phyloP scores from a whole-genome alignment of 306 rosid genomes.

The Dalbergia cochinchinensis region DNA sequence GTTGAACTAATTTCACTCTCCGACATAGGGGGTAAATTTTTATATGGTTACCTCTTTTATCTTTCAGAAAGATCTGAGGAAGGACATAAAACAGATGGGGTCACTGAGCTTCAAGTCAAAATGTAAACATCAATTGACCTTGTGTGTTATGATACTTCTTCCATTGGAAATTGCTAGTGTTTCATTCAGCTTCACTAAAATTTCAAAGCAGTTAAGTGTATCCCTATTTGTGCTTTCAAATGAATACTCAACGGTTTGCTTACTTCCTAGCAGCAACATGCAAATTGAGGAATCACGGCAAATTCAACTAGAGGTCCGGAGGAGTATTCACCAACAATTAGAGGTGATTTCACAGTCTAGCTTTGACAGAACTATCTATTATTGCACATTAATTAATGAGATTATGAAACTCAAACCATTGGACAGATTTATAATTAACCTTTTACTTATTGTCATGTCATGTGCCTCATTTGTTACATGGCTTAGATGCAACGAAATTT shows the following conservation, averaged over 20 bases:
- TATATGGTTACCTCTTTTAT: background rate
- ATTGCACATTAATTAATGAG: no score
- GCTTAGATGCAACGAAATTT: slow-evolving; percentile 54
- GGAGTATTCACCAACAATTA: slow-evolving; percentile 52
- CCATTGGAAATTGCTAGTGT: background rate
- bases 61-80: slow-evolving; percentile 50
- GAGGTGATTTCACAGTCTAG: slow-evolving; percentile 41
- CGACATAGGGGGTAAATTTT: slow-evolving; percentile 2
- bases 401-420: background rate
- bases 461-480: background rate
- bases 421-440: background rate
- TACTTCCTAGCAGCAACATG: slow-evolving; percentile 41
- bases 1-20: background rate
- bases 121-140: slow-evolving; percentile 44
- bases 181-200: background rate
- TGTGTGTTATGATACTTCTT: slow-evolving; percentile 18
- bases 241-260: background rate
- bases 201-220: background rate
- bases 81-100: slow-evolving; percentile 41
- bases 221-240: background rate
- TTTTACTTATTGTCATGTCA: background rate
- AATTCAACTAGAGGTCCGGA: slow-evolving; percentile 54
- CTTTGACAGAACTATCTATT: background rate
- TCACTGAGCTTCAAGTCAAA: slow-evolving; percentile 52
- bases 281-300: slow-evolving; percentile 56